Evolutionary conservation across 257 asterid genomes (phyloP).

Genomic region (Capsicum baccatum): DNA sequence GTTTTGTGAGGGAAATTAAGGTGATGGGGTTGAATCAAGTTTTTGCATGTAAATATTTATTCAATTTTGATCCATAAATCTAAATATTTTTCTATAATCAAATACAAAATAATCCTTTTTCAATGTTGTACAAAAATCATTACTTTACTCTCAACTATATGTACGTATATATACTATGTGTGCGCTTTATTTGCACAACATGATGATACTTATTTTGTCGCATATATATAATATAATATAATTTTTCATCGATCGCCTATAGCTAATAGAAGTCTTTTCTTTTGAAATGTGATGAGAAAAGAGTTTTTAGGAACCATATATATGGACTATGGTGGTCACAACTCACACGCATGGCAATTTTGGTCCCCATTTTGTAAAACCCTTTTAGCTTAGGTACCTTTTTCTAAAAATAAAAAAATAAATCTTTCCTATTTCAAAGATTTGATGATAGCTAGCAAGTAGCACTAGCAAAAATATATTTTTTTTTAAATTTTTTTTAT

Average conservation of each 20-base stretch:
- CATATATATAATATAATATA: not conserved
- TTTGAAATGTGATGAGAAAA: not conserved
- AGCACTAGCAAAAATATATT: conserved; percentile 41
- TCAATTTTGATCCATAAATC: not conserved
- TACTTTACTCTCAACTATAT: not conserved
- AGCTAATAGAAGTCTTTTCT: not conserved
- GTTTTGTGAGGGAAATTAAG: not conserved
- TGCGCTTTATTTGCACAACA: not conserved
- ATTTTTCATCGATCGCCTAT: not conserved
- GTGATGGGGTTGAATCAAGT: not conserved
- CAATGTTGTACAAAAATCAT: not conserved
- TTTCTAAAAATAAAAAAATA: not conserved
- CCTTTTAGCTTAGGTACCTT: conserved; percentile 19
- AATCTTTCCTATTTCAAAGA: conserved; percentile 39
- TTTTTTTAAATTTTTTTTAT: not conserved
- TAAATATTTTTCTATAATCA: not conserved
- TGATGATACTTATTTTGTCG: not conserved
- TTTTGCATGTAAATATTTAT: not conserved
- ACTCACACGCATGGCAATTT: conserved; percentile 72
- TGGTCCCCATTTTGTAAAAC: conserved; percentile 53
- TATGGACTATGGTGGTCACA: conserved; percentile 41
- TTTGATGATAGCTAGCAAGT: conserved; percentile 59
- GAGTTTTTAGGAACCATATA: conserved; percentile 42
- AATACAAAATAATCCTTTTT: not conserved
- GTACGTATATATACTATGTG: no score